Evolutionary conservation across 176 grass and related monocot genomes (phyloP).

Genomic region (Olyra latifolia): DNA sequence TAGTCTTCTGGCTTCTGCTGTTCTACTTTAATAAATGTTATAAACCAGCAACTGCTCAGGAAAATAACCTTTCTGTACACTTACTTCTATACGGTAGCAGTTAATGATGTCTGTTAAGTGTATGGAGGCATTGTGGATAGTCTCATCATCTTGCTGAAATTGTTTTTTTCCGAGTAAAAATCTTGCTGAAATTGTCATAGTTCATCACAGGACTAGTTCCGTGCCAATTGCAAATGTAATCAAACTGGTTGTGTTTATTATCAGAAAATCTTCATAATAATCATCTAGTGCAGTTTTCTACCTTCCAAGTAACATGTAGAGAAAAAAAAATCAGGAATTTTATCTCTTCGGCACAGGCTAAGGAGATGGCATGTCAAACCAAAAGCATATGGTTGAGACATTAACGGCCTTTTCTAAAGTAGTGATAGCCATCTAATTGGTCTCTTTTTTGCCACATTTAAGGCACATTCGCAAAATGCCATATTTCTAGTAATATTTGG

Average conservation of each 20-base stretch:
- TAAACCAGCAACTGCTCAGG: slow-evolving; percentile 1
- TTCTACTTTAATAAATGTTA: slow-evolving; percentile 14
- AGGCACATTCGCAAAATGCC: not conserved
- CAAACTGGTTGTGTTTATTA: not conserved
- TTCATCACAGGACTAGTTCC: slow-evolving; percentile 14
- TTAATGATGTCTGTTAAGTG: not conserved
- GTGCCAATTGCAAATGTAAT: slow-evolving; percentile 2
- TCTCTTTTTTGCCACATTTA: not conserved
- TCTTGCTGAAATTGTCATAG: not conserved
- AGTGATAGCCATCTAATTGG: not conserved
- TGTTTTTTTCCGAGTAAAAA: too few relatives aligned
- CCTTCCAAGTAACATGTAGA: not conserved
- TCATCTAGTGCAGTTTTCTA: slow-evolving; percentile 12
- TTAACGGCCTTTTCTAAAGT: not conserved
- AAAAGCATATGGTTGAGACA: slow-evolving; percentile 11
- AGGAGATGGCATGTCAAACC: not conserved
- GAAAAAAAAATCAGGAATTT: not conserved
- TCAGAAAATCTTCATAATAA: slow-evolving; percentile 5
- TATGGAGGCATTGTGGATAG: not conserved
- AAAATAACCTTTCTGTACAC: not conserved
- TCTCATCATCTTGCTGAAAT: not conserved
- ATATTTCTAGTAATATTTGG: slow-evolving; percentile 1
- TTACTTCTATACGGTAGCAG: not conserved
- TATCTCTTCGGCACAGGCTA: not conserved
- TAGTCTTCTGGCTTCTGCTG: not conserved